Evolutionary conservation across 805 yeast genomes (phyloP), one percentile per base, ranked within the genome.

Genomic region (Saccharomycopsis oosterbeekiorum): DNA sequence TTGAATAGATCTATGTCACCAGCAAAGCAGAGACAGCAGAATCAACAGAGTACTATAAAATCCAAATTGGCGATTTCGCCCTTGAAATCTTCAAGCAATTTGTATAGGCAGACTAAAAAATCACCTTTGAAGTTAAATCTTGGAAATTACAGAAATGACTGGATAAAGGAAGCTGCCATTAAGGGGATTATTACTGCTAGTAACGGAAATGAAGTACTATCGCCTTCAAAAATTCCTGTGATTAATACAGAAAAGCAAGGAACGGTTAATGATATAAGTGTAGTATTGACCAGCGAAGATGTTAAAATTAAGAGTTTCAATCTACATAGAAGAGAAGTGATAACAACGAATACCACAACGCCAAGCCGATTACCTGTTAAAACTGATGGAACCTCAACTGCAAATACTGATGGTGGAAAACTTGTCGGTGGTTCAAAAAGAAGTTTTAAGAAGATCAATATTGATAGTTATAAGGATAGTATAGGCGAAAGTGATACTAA

Each of bases 81-180:
- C 11, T 47, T 47, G n/a, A 47, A 21, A 3, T 2, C n/a, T 24
- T 47, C 26, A 12, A 47, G 12, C 11, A 47, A 47, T 26, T 19
- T 26, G 14, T 47, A 21, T 24, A 21, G 15, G 41, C n/a, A 10
- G 55, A 59, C 24, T 8, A 42, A n/a, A 34, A 56, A 56, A 59
- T 57, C 50, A 29, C 61, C 37, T 11, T 57, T 36, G 55, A 43
- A 47, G 10, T 24, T 39, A 34, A 54, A 42, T 40, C 59, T 17
- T 42, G 50, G 36, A 42, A 56, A 40, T 24, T 47, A 47, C 26
- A 47, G 53, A 47, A 47, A 24, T 11, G 53, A 47, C 10, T 47
- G 53, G 53, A 47, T 15, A 8, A 21, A 47, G 14, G 53, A 26
- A 24, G 17, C 15, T 21, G n/a, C 53, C 14, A 47, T 21, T 6